Base-by-base conservation (phyloP, 306 rosid species). In the Sphenostylis stenocarpa region DNA sequence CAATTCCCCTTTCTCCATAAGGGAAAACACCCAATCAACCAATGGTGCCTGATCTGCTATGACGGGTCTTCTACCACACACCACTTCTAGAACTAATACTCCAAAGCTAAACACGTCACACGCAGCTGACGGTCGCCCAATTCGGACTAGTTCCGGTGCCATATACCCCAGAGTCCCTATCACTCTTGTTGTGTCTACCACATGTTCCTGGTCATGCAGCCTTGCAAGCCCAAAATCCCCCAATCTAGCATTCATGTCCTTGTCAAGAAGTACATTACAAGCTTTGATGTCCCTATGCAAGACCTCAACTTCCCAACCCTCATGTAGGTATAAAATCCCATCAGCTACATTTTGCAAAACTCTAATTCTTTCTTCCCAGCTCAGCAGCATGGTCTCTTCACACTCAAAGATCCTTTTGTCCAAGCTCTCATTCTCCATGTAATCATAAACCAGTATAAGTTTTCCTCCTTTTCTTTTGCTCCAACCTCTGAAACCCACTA, bases 401-500 rank as follows among this genome's bases (percentile, higher is more conserved):
- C 90, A 84, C 20, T 84, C 94, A 24, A 90, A 93, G 64, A 93
- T 70, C 80, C 86, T 83, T 38, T 81, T 86, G 51, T 92, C 96
- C 44, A 92, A 73, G 67, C 91, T 92, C 39, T 85, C 95, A 78
- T 90, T 86, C 82, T 63, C 87, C 98, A 93, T 93, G 67, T 85
- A 93, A 82, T 93, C 96, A 67, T 89, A 93, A 76, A 90, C 87
- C 70, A 90, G 62, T 28, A 93, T 74, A 73, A 93, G 81, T 75
- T 79, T 87, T 36, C 86, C 86, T 31, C 76, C 86, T 77, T 89
- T 90, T 41, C 60, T 87, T 72, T 82, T 93, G 24, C 94, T 89
- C 98, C 98, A 93, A 7, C 96, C 98, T 81, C 85, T 85, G 28
- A 90, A 77, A 9, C 91, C 88, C 1, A 93, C 94, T 51, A 90